These are phyloP conservation scores for Mycena albidolilacea DNA, from an alignment of 768 basidiomycete genomes.

Conservation along the genomic window DNA sequence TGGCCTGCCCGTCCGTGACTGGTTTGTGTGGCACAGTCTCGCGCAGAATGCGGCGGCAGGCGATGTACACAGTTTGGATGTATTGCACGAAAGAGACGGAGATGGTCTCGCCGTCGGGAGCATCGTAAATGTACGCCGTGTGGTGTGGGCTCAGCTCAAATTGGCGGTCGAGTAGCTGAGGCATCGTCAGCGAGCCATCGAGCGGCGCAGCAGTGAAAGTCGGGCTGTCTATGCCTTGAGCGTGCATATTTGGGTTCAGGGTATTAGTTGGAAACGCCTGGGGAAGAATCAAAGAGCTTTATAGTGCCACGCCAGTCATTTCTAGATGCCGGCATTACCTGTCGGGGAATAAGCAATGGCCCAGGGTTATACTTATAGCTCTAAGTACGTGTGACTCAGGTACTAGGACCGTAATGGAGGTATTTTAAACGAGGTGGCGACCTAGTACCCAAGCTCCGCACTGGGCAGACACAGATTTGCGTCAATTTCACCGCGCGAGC, in stretches of 20 bases:
- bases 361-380: too few relatives aligned
- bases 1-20: neutral
- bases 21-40: neutral
- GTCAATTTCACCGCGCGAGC: too few relatives aligned
- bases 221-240: conserved; percentile 4
- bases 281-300: neutral
- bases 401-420: too few relatives aligned
- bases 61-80: conserved; percentile 6
- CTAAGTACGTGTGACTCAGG: too few relatives aligned
- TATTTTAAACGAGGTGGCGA: too few relatives aligned
- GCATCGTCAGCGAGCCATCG: conserved; percentile 23
- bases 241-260: conserved; percentile 8
- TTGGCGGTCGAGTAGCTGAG: conserved; percentile 30
- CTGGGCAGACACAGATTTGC: too few relatives aligned
- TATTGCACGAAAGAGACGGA: conserved; percentile 21
- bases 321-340: too few relatives aligned
- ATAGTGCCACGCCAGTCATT: neutral
- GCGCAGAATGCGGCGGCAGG: neutral
- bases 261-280: neutral
- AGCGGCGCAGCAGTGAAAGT: conserved; percentile 16
- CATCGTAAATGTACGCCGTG: conserved; percentile 30
- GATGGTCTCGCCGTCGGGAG: neutral
- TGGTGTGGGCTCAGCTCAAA: conserved; percentile 26
- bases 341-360: too few relatives aligned
- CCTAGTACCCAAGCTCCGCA: too few relatives aligned